Conservation (phyloP, 2,329 filamentous ascomycete genomes). For the Epichloe brachyelytri region DNA sequence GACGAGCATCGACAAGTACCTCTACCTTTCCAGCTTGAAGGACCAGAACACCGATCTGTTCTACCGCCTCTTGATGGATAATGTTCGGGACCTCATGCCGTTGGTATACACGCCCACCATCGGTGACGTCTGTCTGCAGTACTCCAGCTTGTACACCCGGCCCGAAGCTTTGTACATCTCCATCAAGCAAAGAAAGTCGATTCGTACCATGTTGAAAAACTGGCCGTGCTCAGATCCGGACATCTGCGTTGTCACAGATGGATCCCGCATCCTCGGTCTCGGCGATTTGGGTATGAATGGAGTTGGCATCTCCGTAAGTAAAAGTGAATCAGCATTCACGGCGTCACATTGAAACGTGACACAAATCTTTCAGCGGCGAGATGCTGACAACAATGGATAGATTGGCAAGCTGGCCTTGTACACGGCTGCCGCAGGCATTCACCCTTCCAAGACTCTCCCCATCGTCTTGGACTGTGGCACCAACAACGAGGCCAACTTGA, state of each 20-base stretch:
- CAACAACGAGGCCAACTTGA: slow-evolving; percentile 52
- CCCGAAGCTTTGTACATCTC: slow-evolving; percentile 95
- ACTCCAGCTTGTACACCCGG: slow-evolving; percentile 89
- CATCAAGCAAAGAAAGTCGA: slow-evolving; percentile 83
- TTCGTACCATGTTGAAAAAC: slow-evolving; percentile 77
- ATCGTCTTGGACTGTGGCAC: slow-evolving; percentile 57
- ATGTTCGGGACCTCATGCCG: slow-evolving; percentile 66
- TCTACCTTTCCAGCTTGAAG: slow-evolving; percentile 67
- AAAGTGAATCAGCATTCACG: neutral
- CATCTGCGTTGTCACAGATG: slow-evolving; percentile 94
- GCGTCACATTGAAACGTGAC: neutral
- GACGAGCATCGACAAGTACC: slow-evolving; percentile 68
- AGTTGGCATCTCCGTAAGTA: slow-evolving; percentile 81
- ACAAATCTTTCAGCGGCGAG: neutral
- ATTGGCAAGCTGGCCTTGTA: slow-evolving; percentile 93
- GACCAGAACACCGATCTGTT: slow-evolving; percentile 68
- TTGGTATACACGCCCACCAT: slow-evolving; percentile 84
- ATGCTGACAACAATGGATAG: slow-evolving; percentile 20
- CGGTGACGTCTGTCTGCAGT: slow-evolving; percentile 91
- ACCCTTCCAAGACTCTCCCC: slow-evolving; percentile 69
- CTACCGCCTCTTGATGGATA: slow-evolving; percentile 68
- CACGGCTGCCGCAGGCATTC: slow-evolving; percentile 88
- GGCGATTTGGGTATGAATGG: slow-evolving; percentile 94
- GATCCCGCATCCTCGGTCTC: slow-evolving; percentile 81
- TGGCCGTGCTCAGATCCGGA: slow-evolving; percentile 85